Base-by-base conservation (phyloP, 202 grass and related monocot genomes). In the Setaria italica region DNA sequence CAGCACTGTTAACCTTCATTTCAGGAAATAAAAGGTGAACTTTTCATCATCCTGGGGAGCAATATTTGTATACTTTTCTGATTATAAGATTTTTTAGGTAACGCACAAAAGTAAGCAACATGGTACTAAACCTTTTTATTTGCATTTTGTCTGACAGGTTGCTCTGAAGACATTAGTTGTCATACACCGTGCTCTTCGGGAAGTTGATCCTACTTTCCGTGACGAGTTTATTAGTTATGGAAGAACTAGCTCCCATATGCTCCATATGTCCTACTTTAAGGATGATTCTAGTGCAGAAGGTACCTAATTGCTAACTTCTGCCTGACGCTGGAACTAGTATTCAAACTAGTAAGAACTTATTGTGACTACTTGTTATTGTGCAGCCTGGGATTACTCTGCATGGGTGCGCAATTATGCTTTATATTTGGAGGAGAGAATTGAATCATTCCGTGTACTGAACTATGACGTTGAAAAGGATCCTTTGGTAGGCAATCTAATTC, bases 361-460 rank as follows among this genome's bases (percentile, higher is more conserved):
- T 59, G 35, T 93, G 12, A 55, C 69, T 59, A 9, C 67, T 79
- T 82, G 13, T 76, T 80, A 15, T 72, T 81, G 54, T 87, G 83
- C 84, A 99, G 97, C 97, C 42, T 99, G 93, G 97, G 93, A 99
- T 80, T 95, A 94, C 85, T 99, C 97, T 43, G 88, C 90, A 30
- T 99, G 97, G 97, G 85, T 96, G 35, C 90, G 97, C 57, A 82
- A 90, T 73, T 99, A 99, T 64, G 97, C 97, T 72, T 81, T 99
- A 57, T 99, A 84, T 83, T 89, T 99, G 74, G 97, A 99, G 86
- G 97, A 99, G 86, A 99, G 83, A 67, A 87, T 99, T 34, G 97
- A 99, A 82, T 89, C 82, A 65, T 94, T 92, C 76, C 90, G 87
- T 19, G 88, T 99, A 48, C 86, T 99, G 46, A 94, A 91, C 64